Evolutionary conservation across 192 early-diverging fungal genomes (phyloP), one percentile per base, ranked within the genome.

Genomic region (Mortierella alpina): DNA sequence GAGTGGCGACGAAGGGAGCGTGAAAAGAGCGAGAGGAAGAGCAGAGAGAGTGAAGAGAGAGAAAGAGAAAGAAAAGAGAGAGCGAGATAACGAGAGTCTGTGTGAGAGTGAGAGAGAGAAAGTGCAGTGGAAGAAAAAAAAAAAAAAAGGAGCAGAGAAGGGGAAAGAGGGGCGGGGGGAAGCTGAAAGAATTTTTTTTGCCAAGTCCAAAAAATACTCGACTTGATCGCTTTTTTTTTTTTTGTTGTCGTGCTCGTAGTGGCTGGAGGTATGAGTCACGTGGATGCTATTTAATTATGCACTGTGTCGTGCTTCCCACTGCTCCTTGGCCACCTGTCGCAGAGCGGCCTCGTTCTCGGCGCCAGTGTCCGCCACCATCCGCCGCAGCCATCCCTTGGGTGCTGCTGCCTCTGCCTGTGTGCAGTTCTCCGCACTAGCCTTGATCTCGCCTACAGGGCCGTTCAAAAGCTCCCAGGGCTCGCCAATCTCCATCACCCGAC

Each of bases 401-500:
- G 14, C 56, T 59, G 55, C 55, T 40, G 23, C 13, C 23, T 45
- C 45, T 5, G 39, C 45, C 20, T 40, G 17, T 12, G 64, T 41
- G 6, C 52, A 58, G 22, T 20, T 40, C 2, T 9, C 40, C 22
- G 52, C 72, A 3, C 56, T 57, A 3, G 57, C 63, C 18, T 64
- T 44, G 17, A 52, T 42, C 14, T 63, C 73, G 10, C 84, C 79
- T 5, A 70, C 75, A n/a, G 57, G 44, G 31, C 80, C 66, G 31
- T 46, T 58, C 72, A 94, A 82, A 67, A 96, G 85, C 15, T 84
- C 86, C 67, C 73, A 84, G 12, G 93, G 93, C 42, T 86, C 87
- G 47, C 87, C 91, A 83, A 90, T 93, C 82, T 95, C 92, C 14
- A 87, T 86, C n/a, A 95, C 83, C 50, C 77, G 41, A 18, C 95